These are phyloP conservation scores for Verticillium klebahnii DNA, from an alignment of 2,329 filamentous ascomycete species.

Conservation along the genomic window DNA sequence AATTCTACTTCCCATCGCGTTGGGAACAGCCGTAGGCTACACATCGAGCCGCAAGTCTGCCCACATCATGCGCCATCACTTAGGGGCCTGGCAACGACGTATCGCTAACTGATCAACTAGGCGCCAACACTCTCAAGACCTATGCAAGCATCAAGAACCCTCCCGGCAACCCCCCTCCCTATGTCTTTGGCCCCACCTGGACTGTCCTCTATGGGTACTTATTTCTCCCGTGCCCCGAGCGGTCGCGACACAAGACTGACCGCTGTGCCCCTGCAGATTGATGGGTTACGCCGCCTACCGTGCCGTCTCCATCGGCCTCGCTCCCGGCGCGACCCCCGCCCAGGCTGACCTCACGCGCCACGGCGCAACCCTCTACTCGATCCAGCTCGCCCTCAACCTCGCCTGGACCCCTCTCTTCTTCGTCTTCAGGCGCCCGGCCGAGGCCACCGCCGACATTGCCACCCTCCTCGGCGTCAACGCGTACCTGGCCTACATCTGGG, in stretches of 20 bases:
- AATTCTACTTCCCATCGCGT: conserved; percentile 68
- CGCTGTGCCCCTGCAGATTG: conserved; percentile 28
- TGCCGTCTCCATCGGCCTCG: conserved; percentile 60
- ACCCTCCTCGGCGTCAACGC: conserved; percentile 66
- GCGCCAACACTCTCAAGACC: conserved; percentile 44
- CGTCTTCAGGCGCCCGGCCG: conserved; percentile 64
- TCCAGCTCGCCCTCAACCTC: conserved; percentile 81
- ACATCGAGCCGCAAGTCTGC: conserved; percentile 54
- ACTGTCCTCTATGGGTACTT: conserved; percentile 56
- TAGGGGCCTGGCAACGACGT: background rate
- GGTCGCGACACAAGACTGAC: background rate
- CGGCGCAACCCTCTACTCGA: conserved; percentile 75
- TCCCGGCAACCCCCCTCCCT: conserved; percentile 54
- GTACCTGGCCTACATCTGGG: conserved; percentile 74
- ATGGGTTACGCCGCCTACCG: conserved; percentile 91
- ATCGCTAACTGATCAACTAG: background rate
- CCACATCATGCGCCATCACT: background rate
- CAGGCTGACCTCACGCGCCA: conserved; percentile 57
- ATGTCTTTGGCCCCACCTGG: conserved; percentile 62
- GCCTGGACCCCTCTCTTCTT: conserved; percentile 95
- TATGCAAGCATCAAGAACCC: conserved; percentile 67
- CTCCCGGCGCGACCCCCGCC: conserved; percentile 46
- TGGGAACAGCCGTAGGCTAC: conserved; percentile 72
- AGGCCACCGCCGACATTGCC: conserved; percentile 71
- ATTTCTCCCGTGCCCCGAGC: background rate